Conservation (phyloP, 805 yeast genomes). For the Nakazawaea pomicola region DNA sequence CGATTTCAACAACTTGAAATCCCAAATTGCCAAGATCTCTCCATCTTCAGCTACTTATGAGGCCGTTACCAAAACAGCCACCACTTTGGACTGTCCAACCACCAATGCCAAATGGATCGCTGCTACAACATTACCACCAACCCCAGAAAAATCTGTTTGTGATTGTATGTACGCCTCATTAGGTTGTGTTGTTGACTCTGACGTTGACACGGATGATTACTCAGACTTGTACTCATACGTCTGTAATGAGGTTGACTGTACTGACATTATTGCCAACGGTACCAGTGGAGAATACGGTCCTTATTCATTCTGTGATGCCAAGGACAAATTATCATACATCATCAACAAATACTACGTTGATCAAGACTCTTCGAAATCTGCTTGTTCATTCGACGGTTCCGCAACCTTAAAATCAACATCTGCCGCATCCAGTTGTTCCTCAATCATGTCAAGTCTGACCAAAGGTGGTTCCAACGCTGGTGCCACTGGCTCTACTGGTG, state of each 20-base stretch:
- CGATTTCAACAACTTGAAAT: slow-evolving; percentile 55
- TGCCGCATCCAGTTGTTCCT: slow-evolving; percentile 46
- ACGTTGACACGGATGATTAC: slow-evolving; percentile 50
- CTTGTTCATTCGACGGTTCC: slow-evolving; percentile 69
- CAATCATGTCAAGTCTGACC: slow-evolving; percentile 59
- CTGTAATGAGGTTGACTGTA: slow-evolving; percentile 58
- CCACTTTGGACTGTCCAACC: slow-evolving; percentile 42
- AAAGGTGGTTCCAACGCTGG: slow-evolving; percentile 61
- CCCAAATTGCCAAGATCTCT: slow-evolving; percentile 45
- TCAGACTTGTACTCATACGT: slow-evolving; percentile 52
- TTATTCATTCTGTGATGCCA: slow-evolving; percentile 66
- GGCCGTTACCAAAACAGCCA: slow-evolving; percentile 31
- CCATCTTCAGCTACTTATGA: slow-evolving; percentile 42
- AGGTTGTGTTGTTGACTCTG: slow-evolving; percentile 52
- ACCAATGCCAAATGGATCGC: slow-evolving; percentile 61
- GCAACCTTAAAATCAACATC: slow-evolving; percentile 46
- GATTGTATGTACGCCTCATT: slow-evolving; percentile 52
- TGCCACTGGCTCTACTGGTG: slow-evolving; percentile 24
- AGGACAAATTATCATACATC: slow-evolving; percentile 63
- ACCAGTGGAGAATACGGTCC: slow-evolving; percentile 64
- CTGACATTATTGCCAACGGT: slow-evolving; percentile 58
- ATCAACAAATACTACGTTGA: slow-evolving; percentile 58
- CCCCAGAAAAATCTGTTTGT: slow-evolving; percentile 65
- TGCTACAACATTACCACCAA: slow-evolving; percentile 65
- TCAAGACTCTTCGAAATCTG: slow-evolving; percentile 39